phyloP scores from a whole-genome alignment of 345 rosid species.

The Kandelia obovata region DNA sequence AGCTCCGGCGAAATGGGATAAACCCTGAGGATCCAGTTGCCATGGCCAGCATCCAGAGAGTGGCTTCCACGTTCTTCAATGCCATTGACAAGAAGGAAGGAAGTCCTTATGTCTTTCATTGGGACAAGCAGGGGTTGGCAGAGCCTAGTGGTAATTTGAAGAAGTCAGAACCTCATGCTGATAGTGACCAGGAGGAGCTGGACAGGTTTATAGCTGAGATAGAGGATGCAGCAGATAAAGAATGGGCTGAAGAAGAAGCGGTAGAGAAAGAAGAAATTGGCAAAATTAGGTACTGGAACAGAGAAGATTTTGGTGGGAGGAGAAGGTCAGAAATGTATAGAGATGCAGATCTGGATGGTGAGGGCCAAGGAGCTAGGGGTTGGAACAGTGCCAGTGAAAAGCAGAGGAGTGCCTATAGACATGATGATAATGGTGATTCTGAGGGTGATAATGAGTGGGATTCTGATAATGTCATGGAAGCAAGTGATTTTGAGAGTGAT shows the following conservation, averaged over 20 bases:
- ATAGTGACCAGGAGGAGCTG: conserved; percentile 94
- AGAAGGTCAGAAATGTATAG: conserved; percentile 39
- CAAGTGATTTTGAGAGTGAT: conserved; percentile 29
- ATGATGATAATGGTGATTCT: conserved; percentile 35
- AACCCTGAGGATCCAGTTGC: conserved; percentile 99
- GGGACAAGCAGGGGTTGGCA: conserved; percentile 36
- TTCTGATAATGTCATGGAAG: conserved; percentile 28
- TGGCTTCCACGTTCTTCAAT: conserved; percentile 92
- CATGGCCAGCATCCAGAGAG: conserved; percentile 97
- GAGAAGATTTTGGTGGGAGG: conserved; percentile 67
- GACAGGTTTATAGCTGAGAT: conserved; percentile 87
- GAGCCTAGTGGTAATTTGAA: conserved; percentile 27
- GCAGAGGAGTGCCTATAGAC: conserved; percentile 40
- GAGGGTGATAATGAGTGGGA: conserved; percentile 36
- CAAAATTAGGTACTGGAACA: conserved; percentile 75
- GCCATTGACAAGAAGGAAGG: conserved; percentile 95
- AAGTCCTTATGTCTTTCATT: conserved; percentile 82
- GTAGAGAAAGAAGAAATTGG: conserved; percentile 77
- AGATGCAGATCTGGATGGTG: conserved; percentile 38
- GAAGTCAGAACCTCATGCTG: conserved; percentile 48
- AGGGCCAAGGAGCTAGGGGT: conserved; percentile 38
- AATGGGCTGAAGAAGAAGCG: conserved; percentile 94
- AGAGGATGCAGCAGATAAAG: conserved; percentile 93
- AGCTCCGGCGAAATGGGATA: conserved; percentile 74
- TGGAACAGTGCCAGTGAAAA: conserved; percentile 36